Percentiles rank a stretch among this genome's conserved stretches.
Conservation (phyloP, 2,329 filamentous ascomycete species). For the Epichloe typhina region DNA sequence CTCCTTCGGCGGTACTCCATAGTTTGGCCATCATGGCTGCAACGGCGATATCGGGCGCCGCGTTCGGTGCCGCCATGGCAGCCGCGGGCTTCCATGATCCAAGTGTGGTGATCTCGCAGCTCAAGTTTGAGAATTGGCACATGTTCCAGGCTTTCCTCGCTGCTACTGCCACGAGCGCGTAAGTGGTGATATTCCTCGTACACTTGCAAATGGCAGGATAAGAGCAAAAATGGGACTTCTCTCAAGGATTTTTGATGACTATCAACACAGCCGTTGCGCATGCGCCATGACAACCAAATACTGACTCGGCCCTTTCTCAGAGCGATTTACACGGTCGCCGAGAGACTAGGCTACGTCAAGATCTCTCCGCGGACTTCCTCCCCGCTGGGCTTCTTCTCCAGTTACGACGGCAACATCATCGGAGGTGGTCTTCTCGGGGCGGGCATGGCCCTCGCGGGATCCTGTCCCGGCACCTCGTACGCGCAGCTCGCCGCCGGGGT, state of each 20-base stretch:
- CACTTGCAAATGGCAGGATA: too few species aligned
- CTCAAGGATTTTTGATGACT: too few species aligned
- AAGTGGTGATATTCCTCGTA: slow-evolving; percentile 17
- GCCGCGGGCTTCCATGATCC: slow-evolving; percentile 48
- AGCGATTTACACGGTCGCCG: slow-evolving; percentile 31
- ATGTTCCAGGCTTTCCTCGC: slow-evolving; percentile 54
- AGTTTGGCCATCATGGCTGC: slow-evolving; percentile 1
- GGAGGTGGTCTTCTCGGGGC: slow-evolving; percentile 48
- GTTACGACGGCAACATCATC: slow-evolving; percentile 52
- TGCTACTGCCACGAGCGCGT: slow-evolving; percentile 50
- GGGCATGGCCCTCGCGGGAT: slow-evolving; percentile 54
- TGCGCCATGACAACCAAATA: too few species aligned
- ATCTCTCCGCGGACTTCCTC: slow-evolving; percentile 37
- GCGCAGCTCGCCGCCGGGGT: slow-evolving; percentile 44
- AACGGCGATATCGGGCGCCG: slow-evolving; percentile 31
- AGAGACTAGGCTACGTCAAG: slow-evolving; percentile 27
- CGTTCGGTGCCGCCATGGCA: slow-evolving; percentile 49
- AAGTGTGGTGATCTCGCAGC: slow-evolving; percentile 45
- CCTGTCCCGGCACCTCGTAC: slow-evolving; percentile 52
- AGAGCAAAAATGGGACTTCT: too few species aligned
- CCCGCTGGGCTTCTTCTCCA: slow-evolving; percentile 36
- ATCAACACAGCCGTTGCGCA: too few species aligned
- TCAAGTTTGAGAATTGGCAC: slow-evolving; percentile 47
- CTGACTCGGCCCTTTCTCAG: slow-evolving; percentile 16
- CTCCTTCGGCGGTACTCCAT: too few species aligned